Evolutionary conservation across 345 rosid genomes (phyloP).

Genomic region (Passiflora organensis): DNA sequence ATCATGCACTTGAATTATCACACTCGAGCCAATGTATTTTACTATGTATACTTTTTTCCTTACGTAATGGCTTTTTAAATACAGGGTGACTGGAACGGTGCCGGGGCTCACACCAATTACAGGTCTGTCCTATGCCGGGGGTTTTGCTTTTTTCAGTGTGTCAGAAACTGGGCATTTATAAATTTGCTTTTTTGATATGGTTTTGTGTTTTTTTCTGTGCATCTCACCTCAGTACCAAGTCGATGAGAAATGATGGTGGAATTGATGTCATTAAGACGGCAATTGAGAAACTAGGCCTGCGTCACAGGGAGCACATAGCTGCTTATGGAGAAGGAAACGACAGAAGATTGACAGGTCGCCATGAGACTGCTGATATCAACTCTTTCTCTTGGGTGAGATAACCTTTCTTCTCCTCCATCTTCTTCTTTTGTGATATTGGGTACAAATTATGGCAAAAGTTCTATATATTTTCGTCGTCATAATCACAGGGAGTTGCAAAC

Average conservation of each 20-base stretch:
- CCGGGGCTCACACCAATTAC: slow-evolving; percentile 24
- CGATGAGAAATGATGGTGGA: slow-evolving; percentile 22
- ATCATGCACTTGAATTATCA: too few relatives aligned
- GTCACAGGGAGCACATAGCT: slow-evolving; percentile 17
- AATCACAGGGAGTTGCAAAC: slow-evolving; percentile 14
- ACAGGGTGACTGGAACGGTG: slow-evolving; percentile 28
- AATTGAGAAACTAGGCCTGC: slow-evolving; percentile 12
- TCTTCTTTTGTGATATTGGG: neutral
- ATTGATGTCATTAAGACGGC: slow-evolving; percentile 16
- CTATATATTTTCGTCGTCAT: neutral
- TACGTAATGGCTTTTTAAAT: too few relatives aligned
- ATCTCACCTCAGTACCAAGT: slow-evolving; percentile 16
- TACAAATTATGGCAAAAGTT: too few relatives aligned
- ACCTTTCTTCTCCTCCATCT: neutral
- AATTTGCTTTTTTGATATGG: neutral
- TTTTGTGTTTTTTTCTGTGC: neutral
- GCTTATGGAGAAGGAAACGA: slow-evolving; percentile 26
- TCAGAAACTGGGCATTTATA: neutral
- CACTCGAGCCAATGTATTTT: too few relatives aligned
- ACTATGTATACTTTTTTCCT: too few relatives aligned
- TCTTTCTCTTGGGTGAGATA: slow-evolving; percentile 15
- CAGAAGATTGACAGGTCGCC: slow-evolving; percentile 19
- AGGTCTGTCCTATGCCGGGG: slow-evolving; percentile 8
- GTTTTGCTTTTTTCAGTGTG: neutral
- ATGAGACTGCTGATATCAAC: slow-evolving; percentile 24